A percentile compares a stretch with the other conserved stretches of the same genome.
phyloP scores from a whole-genome alignment of 495 filamentous ascomycete species.

The Podospora didyma region DNA sequence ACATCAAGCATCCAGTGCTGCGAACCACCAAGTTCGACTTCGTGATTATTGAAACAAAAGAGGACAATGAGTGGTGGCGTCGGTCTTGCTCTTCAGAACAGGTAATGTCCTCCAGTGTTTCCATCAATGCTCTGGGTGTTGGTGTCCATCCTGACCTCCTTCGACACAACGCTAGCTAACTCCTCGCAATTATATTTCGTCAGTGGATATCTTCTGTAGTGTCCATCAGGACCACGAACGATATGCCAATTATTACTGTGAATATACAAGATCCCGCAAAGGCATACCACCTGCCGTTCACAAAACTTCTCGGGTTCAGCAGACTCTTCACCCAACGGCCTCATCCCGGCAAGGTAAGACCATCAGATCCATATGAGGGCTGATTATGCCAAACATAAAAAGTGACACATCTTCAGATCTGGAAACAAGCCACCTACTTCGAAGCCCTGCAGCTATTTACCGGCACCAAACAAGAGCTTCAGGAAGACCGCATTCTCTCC shows the following conservation, averaged over 20 bases:
- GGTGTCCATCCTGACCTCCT: neutral
- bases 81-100: neutral
- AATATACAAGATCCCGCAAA: neutral
- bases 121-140: neutral
- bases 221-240: neutral
- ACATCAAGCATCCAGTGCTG: neutral
- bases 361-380: neutral
- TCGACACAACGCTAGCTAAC: neutral
- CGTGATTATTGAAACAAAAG: neutral
- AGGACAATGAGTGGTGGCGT: neutral
- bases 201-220: too few species aligned
- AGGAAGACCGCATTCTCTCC: neutral
- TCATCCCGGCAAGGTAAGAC: neutral
- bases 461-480: neutral
- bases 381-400: too few species aligned
- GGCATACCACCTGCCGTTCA: neutral
- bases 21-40: neutral
- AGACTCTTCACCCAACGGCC: neutral
- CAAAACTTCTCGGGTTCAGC: neutral
- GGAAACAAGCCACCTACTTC: neutral
- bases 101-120: neutral
- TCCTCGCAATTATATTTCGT: too few species aligned
- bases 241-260: neutral
- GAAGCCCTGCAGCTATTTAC: neutral
- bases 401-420: neutral